Conservation (phyloP, 805 yeast genomes). For the Hanseniaspora hatyaiensis region DNA sequence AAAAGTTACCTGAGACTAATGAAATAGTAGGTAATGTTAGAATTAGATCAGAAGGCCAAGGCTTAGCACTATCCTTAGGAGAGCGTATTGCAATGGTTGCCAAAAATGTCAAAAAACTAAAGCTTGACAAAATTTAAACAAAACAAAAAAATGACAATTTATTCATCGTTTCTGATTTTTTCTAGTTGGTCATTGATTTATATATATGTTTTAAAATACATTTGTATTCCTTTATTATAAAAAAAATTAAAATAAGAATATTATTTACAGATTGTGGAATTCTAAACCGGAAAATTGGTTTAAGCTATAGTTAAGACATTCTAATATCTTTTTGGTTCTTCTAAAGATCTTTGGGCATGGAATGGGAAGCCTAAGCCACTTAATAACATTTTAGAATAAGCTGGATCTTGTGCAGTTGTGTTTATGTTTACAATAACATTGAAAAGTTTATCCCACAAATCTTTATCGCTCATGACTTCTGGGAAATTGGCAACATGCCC, state of each 20-base stretch:
- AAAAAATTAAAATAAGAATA: slow-evolving; percentile 17
- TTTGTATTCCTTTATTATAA: background rate
- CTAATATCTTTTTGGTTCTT: slow-evolving; percentile 21
- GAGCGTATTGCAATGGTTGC: slow-evolving; percentile 83
- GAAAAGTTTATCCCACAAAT: slow-evolving; percentile 73
- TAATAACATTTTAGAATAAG: slow-evolving; percentile 73
- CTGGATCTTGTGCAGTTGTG: slow-evolving; percentile 81
- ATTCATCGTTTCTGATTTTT: background rate
- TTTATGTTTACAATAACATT: slow-evolving; percentile 78
- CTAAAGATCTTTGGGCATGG: slow-evolving; percentile 38
- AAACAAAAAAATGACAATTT: too few relatives aligned
- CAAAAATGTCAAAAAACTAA: slow-evolving; percentile 38
- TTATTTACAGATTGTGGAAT: too few relatives aligned
- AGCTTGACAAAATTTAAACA: slow-evolving; percentile 26
- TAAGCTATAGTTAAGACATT: too few relatives aligned
- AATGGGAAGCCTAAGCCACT: slow-evolving; percentile 79
- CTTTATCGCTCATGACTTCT: slow-evolving; percentile 82
- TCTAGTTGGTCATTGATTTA: background rate
- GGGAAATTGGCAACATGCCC: slow-evolving; percentile 79
- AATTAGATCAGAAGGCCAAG: slow-evolving; percentile 95
- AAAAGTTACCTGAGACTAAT: slow-evolving; percentile 53
- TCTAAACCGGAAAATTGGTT: too few relatives aligned
- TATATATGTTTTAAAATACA: background rate
- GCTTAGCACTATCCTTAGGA: slow-evolving; percentile 87
- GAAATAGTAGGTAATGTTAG: slow-evolving; percentile 87